phyloP scores from a whole-genome alignment of 352 stramenopile species.

The Globisporangium recalcitrans region DNA sequence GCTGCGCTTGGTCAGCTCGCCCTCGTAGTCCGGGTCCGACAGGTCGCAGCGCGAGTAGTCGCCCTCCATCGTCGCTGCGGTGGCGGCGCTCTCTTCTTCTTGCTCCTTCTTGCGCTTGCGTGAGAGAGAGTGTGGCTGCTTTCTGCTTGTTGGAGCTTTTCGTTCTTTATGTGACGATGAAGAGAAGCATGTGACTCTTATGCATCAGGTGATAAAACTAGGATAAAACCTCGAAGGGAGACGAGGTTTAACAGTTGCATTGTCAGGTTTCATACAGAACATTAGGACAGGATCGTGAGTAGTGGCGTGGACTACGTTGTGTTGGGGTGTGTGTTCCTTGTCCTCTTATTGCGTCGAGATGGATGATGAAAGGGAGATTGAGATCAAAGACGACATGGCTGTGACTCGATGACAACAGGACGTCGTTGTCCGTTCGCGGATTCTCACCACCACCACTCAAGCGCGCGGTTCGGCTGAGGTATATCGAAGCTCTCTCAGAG shows the following conservation, averaged over 20 bases:
- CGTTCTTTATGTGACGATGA: not conserved
- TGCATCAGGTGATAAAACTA: not conserved
- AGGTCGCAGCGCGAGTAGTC: slow-evolving; percentile 75
- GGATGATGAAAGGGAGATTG: too few species aligned
- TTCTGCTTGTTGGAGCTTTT: not conserved
- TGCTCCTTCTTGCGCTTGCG: not conserved
- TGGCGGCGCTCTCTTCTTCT: not conserved
- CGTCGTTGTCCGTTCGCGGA: too few species aligned
- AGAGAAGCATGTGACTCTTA: not conserved
- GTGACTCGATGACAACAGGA: too few species aligned
- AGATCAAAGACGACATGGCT: too few species aligned
- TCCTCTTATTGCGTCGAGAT: too few species aligned
- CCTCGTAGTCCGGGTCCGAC: slow-evolving; percentile 82
- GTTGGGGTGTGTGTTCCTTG: too few species aligned
- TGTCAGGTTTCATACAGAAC: too few species aligned
- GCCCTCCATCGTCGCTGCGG: slow-evolving; percentile 48
- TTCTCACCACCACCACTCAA: too few species aligned
- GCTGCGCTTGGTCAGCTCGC: slow-evolving; percentile 88
- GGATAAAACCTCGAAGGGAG: not conserved
- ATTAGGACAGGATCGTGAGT: not conserved
- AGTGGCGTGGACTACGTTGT: not conserved
- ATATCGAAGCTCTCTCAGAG: too few species aligned
- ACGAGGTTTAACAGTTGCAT: not conserved
- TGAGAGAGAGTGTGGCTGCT: too few species aligned
- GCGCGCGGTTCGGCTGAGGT: too few species aligned